Base-by-base conservation (phyloP, 2,329 filamentous ascomycete genomes). In the Fusarium pininemorale region DNA sequence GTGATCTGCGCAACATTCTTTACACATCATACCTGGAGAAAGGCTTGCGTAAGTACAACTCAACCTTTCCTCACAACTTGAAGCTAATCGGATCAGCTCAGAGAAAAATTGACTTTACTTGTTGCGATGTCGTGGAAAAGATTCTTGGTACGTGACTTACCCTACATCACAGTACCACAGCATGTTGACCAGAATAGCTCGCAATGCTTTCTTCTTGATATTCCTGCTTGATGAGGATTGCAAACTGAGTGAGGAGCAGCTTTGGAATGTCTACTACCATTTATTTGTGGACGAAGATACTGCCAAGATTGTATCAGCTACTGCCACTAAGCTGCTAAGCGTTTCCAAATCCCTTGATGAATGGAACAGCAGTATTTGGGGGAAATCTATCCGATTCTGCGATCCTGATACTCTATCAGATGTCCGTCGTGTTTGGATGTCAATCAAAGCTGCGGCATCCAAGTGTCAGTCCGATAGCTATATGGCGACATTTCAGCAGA, bases 201-300 rank as follows among this genome's bases (percentile, higher is more conserved):
- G 90, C 6, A 91, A 91, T 75, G 77, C 87, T 37, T 70, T 91
- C 6, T 79, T 90, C 1, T 81, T 90, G 38, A 86, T 85, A 1
- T 78, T 90, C 5, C 78, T 91, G 44, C 56, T 87, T 12, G 87
- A 88, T n/a, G 75, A 81, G 35, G 65, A 77, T 12, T 65, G 80
- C 2, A 72, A 70, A 28, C 45, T 78, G 32, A 66, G 75, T 18
- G 57, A 69, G 3, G 78, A 82, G 5, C 59, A 74, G 13, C 79
- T 87, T 7, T 91, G 88, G 88, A 84, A 87, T 64, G 80, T 88
- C 41, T 91, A 89, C 79, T 90, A 90, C 77, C 83, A 90, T 71
- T 74, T 88, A 8, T 84, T 83, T 42, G 69, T 91, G 10, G 82
- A 85, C 54, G 69, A 81, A 1, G 50, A 78, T 6, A 81, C 85